Evolutionary conservation across 2,329 filamentous ascomycete genomes (phyloP).

Genomic region (Plectosphaerella sp.): DNA sequence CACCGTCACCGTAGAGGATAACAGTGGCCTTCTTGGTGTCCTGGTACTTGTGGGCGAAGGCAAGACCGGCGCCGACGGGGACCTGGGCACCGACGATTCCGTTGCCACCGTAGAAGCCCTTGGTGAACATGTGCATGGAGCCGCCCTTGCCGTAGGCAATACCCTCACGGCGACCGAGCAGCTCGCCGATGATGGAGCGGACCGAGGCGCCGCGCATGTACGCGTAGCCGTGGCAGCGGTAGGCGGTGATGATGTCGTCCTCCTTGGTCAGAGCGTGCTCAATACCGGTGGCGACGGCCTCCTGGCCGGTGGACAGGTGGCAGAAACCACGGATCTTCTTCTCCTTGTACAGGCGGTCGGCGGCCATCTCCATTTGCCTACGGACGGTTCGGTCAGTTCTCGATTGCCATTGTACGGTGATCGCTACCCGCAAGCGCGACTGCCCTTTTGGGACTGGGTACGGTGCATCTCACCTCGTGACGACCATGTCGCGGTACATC

Average conservation of each 20-base stretch:
- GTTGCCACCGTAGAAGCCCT: slow-evolving; percentile 97
- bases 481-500: slow-evolving; percentile 99
- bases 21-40: slow-evolving; percentile 81
- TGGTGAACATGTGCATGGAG: slow-evolving; percentile 99
- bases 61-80: slow-evolving; percentile 91
- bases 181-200: slow-evolving; percentile 91
- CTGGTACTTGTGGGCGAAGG: slow-evolving; percentile 95
- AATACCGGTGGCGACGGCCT: slow-evolving; percentile 95
- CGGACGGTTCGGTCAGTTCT: slow-evolving; percentile 7
- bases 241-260: slow-evolving; percentile 95
- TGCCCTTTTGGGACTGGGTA: too few species aligned
- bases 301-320: slow-evolving; percentile 95
- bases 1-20: slow-evolving; percentile 94
- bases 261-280: slow-evolving; percentile 89
- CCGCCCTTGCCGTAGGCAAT: slow-evolving; percentile 99
- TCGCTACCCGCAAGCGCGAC: too few species aligned
- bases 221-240: slow-evolving; percentile 98
- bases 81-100: slow-evolving; percentile 99
- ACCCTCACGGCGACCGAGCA: slow-evolving; percentile 90
- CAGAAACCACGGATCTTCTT: slow-evolving; percentile 99
- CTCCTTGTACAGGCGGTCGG: slow-evolving; percentile 98
- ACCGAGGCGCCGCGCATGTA: slow-evolving; percentile 91
- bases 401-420: too few species aligned
- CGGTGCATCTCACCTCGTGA: slow-evolving; percentile 65
- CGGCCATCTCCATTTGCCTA: slow-evolving; percentile 99